phyloP scores from a whole-genome alignment of 1,139 yeast species.

The Suhomyces wounanorum region DNA sequence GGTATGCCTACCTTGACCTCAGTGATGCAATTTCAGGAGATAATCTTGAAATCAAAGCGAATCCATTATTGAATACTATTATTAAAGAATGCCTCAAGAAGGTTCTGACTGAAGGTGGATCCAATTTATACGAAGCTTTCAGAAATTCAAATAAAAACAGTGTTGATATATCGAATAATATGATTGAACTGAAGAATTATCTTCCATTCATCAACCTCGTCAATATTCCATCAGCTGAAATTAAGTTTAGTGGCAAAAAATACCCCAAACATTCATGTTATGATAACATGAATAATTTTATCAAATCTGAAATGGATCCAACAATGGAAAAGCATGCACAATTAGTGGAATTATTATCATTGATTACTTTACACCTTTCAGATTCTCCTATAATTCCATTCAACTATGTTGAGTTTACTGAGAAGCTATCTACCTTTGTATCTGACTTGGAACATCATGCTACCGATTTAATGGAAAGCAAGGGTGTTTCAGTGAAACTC shows the following conservation, averaged over 20 bases:
- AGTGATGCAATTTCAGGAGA: conserved; percentile 73
- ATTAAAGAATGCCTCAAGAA: conserved; percentile 43
- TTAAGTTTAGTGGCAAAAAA: conserved; percentile 49
- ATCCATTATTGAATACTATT: conserved; percentile 61
- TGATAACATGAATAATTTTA: conserved; percentile 65
- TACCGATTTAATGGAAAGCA: conserved; percentile 18
- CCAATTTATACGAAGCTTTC: conserved; percentile 31
- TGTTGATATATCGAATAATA: conserved; percentile 36
- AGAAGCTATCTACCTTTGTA: conserved; percentile 44
- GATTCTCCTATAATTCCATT: conserved; percentile 82
- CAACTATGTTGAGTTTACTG: conserved; percentile 53
- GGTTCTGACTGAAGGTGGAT: conserved; percentile 24
- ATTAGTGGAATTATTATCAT: conserved; percentile 58
- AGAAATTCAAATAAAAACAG: conserved; percentile 28
- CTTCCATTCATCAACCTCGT: conserved; percentile 63
- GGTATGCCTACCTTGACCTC: conserved; percentile 75
- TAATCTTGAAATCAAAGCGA: conserved; percentile 57
- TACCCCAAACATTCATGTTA: conserved; percentile 65
- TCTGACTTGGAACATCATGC: conserved; percentile 53
- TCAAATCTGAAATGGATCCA: conserved; percentile 50
- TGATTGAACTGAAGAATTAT: conserved; percentile 62
- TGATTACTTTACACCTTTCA: conserved; percentile 54
- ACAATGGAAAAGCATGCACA: conserved; percentile 58
- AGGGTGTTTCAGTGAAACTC: conserved; percentile 18
- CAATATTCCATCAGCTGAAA: conserved; percentile 70